Base-by-base conservation (phyloP, 2,329 filamentous ascomycete genomes). In the Fusarium armeniacum region DNA sequence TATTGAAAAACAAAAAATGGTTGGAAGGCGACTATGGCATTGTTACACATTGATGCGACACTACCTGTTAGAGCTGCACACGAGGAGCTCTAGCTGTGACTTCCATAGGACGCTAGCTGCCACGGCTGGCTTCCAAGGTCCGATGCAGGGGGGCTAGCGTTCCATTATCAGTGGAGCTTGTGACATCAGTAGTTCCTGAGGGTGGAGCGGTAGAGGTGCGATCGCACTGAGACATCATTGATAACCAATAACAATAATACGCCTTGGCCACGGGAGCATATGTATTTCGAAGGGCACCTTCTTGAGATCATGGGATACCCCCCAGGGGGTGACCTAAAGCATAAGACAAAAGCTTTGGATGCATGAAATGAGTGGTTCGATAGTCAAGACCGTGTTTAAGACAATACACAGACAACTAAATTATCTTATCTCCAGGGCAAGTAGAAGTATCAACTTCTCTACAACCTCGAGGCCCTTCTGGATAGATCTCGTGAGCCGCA, bases 141-240 rank as follows among this genome's bases (percentile, higher is more conserved):
- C 49, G 18, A 22, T 47, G 36, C 36, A 50, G 60, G 64, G 43
- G 35, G 52, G 40, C 16, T 59, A 45, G 51, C 20, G 62, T 45
- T 51, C 60, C 60, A 64, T 64, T 33, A 46, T 45, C 24, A 33
- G 62, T 55, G 61, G 62, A 45, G 47, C 40, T n/a, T 62, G 68
- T 71, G 68, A 71, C 68, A 71, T 71, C 68, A 71, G 53, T 53
- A 20, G 36, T 49, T 55, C 16, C 33, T 40, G 38, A 56, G 56
- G 56, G 60, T 46, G 67, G 63, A 55, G 52, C 47, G 59, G 63
- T 49, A 71, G 41, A 28, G 44, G 32, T n/a, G 28, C 24, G 41
- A 54, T 68, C 57, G 67, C 12, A 40, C 36, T 13, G 36, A 40
- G 36, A 22, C 36, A 40, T 40, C n/a, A 40, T 40, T 20, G 36